phyloP scores from a whole-genome alignment of 2,329 filamentous ascomycete species.

The Xylaria sp. region DNA sequence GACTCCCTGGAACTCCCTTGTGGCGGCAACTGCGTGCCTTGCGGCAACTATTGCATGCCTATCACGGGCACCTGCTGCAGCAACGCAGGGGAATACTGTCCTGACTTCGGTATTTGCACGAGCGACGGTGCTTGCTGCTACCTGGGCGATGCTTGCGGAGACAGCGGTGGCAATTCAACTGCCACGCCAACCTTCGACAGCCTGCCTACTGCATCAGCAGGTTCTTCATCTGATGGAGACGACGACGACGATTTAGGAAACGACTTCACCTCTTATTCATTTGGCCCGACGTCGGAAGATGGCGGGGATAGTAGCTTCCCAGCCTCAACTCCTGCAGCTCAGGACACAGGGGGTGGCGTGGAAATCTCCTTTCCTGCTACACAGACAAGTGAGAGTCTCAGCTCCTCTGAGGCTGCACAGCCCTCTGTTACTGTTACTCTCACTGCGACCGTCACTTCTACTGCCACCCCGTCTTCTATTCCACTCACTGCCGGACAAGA shows the following conservation, averaged over 20 bases:
- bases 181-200: conserved; percentile 1
- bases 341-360: neutral
- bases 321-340: neutral
- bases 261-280: neutral
- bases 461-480: conserved; percentile 16
- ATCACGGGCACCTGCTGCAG: conserved; percentile 33
- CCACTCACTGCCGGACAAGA: conserved; percentile 14
- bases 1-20: conserved; percentile 26
- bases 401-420: neutral
- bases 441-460: conserved; percentile 3
- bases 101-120: conserved; percentile 35
- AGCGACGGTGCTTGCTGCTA: conserved; percentile 29
- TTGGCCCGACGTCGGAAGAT: neutral
- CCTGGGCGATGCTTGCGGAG: conserved; percentile 24
- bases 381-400: neutral
- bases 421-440: conserved; percentile 6
- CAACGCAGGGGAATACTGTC: conserved; percentile 32
- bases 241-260: neutral
- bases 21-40: conserved; percentile 29
- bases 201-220: neutral
- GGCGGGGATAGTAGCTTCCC: neutral
- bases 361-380: neutral
- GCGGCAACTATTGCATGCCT: conserved; percentile 35
- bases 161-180: conserved; percentile 3
- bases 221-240: neutral